These are phyloP conservation scores for Verticillium alfalfae DNA, from an alignment of 2,329 filamentous ascomycete genomes.

Conservation along the genomic window DNA sequence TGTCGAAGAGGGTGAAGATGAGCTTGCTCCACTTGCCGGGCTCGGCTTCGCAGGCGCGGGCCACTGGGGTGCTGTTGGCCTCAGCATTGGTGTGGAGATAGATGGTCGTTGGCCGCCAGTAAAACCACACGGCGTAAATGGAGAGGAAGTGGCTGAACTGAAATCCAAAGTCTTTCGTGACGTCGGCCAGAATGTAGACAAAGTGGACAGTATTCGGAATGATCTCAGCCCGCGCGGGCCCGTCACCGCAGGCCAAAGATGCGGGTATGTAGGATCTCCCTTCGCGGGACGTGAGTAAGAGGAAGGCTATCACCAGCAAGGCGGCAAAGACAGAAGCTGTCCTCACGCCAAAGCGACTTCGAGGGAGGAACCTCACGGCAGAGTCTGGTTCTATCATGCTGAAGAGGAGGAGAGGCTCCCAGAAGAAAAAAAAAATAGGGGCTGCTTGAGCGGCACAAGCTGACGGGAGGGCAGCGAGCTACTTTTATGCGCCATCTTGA, in stretches of 20 bases:
- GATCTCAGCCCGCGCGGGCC: neutral
- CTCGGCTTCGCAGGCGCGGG: conserved; percentile 5
- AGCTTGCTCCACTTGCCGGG: conserved; percentile 16
- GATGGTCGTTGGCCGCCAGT: conserved; percentile 15
- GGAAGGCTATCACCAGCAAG: neutral
- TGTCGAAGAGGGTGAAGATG: conserved; percentile 14
- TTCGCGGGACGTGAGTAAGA: neutral
- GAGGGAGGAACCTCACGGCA: neutral
- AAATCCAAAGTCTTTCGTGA: conserved; percentile 12
- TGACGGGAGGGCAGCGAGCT: no score
- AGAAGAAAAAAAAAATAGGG: no score
- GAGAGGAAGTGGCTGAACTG: conserved; percentile 18
- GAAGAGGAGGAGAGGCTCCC: no score
- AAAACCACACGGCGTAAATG: conserved; percentile 14
- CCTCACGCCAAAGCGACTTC: neutral
- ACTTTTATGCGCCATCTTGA: no score
- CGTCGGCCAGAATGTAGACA: conserved; percentile 15
- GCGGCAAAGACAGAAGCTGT: neutral
- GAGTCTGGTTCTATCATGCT: neutral
- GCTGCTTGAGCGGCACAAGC: no score
- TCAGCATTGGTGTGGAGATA: conserved; percentile 20
- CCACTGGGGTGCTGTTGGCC: conserved; percentile 5
- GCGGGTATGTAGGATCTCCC: neutral
- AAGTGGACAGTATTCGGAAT: conserved; percentile 20
- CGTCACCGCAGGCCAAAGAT: neutral